These are phyloP conservation scores for Kodamaea kaohsiungensis DNA, from an alignment of 805 yeast species.

Conservation along the genomic window DNA sequence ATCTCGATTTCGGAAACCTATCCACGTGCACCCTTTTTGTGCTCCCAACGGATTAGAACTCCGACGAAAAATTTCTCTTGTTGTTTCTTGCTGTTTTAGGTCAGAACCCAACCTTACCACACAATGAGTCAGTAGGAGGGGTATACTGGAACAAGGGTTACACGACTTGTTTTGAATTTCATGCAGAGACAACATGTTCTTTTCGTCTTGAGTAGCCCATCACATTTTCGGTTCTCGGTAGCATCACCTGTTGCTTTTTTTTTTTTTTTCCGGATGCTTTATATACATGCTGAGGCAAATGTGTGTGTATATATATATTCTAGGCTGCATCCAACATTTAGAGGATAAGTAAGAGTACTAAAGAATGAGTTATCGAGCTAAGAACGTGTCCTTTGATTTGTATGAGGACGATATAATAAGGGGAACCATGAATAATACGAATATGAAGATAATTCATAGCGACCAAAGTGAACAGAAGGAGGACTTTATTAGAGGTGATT, in stretches of 20 bases:
- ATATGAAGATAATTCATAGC: background rate
- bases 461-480: background rate
- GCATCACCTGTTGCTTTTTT: background rate
- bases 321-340: background rate
- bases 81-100: background rate
- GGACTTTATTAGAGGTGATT: slow-evolving; percentile 12
- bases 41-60: background rate
- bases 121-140: background rate
- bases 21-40: background rate
- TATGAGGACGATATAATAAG: slow-evolving; percentile 1
- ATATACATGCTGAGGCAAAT: background rate
- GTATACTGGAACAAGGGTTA: background rate
- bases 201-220: background rate
- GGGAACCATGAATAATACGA: background rate
- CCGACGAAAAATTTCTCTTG: background rate
- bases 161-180: background rate
- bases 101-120: background rate
- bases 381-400: slow-evolving; percentile 4
- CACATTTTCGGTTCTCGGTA: background rate
- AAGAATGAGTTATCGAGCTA: background rate
- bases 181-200: background rate
- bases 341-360: background rate
- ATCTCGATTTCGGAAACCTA: no score
- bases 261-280: background rate
- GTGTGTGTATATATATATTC: background rate